Conservation (phyloP, 768 basidiomycete genomes). For the Dacryopinax spathularia region DNA sequence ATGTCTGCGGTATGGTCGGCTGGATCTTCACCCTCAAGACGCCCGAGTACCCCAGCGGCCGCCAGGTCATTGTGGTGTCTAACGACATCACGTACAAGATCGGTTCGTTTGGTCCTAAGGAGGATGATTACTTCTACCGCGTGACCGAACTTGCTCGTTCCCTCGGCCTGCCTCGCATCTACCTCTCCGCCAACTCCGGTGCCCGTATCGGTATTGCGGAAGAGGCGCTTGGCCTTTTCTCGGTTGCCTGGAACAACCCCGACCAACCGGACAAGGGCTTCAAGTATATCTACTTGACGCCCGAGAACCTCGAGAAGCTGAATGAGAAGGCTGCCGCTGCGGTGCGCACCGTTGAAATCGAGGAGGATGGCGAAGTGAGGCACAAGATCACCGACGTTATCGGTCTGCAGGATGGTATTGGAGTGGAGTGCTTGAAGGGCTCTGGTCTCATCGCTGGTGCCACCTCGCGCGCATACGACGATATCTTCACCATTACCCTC, state of each 20-base stretch:
- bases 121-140: constrained; percentile 93
- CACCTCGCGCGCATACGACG: constrained; percentile 95
- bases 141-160: constrained; percentile 86
- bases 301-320: constrained; percentile 77
- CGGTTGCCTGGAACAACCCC: constrained; percentile 77
- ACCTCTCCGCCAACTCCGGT: constrained; percentile 97
- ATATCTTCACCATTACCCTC: constrained; percentile 98
- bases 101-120: constrained; percentile 89
- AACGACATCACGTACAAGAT: constrained; percentile 99
- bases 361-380: constrained; percentile 72
- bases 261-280: constrained; percentile 84
- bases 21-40: constrained; percentile 90
- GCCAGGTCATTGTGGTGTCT: constrained; percentile 76
- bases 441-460: constrained; percentile 98
- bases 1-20: constrained; percentile 92
- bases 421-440: constrained; percentile 89
- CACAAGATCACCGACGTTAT: constrained; percentile 95
- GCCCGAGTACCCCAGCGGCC: constrained; percentile 82
- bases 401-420: constrained; percentile 91
- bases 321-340: constrained; percentile 69
- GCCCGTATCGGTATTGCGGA: constrained; percentile 93
- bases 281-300: constrained; percentile 89
- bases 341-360: constrained; percentile 69
- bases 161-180: constrained; percentile 82
- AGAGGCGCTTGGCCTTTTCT: constrained; percentile 76